A percentile compares a stretch with the other conserved stretches of the same genome.
Conservation (phyloP, 1,139 yeast genomes). For the Candida sojae region DNA sequence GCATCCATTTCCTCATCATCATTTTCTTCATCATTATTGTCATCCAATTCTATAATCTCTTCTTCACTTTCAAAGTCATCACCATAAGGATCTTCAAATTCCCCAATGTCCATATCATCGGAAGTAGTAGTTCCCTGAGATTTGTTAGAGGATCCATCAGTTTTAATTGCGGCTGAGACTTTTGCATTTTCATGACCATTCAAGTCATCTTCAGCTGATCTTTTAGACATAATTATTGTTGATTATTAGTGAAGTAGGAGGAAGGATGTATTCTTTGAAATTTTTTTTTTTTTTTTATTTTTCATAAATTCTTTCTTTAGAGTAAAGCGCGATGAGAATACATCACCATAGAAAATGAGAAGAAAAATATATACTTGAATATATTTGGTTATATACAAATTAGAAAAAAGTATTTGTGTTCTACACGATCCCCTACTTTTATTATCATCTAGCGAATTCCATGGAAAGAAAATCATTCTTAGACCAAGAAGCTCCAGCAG, state of each 20-base stretch:
- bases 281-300: conserved; percentile 1
- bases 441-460: neutral
- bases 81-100: conserved; percentile 91
- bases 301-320: neutral
- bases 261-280: neutral
- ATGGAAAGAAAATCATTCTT: conserved; percentile 67
- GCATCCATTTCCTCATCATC: conserved; percentile 52
- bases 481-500: conserved; percentile 86
- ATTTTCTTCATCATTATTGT: conserved; percentile 64
- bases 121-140: conserved; percentile 37
- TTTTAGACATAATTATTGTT: conserved; percentile 55
- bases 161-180: conserved; percentile 26
- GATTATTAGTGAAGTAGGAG: neutral
- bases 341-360: neutral
- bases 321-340: conserved; percentile 6
- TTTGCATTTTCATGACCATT: conserved; percentile 27
- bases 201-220: conserved; percentile 48
- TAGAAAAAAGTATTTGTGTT: conserved; percentile 2
- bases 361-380: neutral
- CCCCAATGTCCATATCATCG: conserved; percentile 71
- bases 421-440: conserved; percentile 3
- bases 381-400: too few relatives aligned
- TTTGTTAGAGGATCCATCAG: conserved; percentile 28
- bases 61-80: conserved; percentile 96
- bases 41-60: conserved; percentile 77